Evolutionary conservation across 345 rosid species (phyloP).

Genomic region (Populus pruinosa): DNA sequence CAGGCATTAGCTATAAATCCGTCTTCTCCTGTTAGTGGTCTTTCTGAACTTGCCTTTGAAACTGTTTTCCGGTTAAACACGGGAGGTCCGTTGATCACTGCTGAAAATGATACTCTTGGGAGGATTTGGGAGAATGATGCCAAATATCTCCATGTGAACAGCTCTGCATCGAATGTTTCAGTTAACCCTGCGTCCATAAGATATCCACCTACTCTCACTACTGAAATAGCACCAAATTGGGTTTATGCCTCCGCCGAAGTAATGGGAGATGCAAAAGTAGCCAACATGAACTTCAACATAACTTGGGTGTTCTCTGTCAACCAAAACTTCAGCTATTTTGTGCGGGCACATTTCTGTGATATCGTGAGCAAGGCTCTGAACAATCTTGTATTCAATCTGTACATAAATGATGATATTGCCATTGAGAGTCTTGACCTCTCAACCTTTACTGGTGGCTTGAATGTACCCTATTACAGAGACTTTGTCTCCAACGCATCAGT

Average conservation of each 20-base stretch:
- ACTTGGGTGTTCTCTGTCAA: constrained; percentile 81
- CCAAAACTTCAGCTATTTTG: constrained; percentile 70
- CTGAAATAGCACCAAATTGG: constrained; percentile 81
- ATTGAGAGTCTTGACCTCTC: constrained; percentile 74
- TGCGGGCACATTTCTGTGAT: constrained; percentile 91
- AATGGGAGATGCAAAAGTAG: constrained; percentile 80
- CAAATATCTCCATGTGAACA: constrained; percentile 72
- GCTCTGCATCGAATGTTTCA: constrained; percentile 70
- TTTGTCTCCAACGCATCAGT: constrained; percentile 63
- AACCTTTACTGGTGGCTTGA: constrained; percentile 40
- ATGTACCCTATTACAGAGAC: constrained; percentile 70
- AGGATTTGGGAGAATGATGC: constrained; percentile 89
- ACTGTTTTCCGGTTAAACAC: constrained; percentile 85
- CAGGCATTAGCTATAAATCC: constrained; percentile 71
- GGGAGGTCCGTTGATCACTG: constrained; percentile 89
- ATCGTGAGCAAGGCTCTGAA: constrained; percentile 68
- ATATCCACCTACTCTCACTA: constrained; percentile 44
- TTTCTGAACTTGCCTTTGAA: constrained; percentile 68
- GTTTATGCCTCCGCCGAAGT: constrained; percentile 86
- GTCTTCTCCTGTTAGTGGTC: constrained; percentile 51
- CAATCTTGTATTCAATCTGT: constrained; percentile 71
- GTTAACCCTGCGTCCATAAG: constrained; percentile 60
- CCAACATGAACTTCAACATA: constrained; percentile 67
- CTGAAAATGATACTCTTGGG: constrained; percentile 86
- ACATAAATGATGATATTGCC: constrained; percentile 73